Conservation (phyloP, 2,329 filamentous ascomycete species). For the Fusarium sp. region DNA sequence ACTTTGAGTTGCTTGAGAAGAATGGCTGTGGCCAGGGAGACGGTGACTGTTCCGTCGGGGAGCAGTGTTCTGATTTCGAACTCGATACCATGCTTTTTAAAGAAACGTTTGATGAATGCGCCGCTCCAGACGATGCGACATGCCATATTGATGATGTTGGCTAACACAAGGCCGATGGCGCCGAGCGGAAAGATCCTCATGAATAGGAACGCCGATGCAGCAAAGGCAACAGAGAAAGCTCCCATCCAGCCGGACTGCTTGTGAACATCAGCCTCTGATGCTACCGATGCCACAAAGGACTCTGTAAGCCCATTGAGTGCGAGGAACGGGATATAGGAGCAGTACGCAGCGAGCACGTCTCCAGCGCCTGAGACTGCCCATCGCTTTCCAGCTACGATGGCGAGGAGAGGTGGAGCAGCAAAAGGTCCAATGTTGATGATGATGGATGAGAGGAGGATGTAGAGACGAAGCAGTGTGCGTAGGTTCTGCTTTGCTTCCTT, state of each 20-base stretch:
- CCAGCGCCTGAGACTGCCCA: constrained; percentile 85
- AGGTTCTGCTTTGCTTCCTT: constrained; percentile 68
- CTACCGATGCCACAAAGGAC: constrained; percentile 92
- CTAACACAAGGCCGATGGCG: constrained; percentile 85
- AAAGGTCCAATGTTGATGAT: constrained; percentile 81
- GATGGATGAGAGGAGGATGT: constrained; percentile 80
- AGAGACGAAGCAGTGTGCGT: constrained; percentile 77
- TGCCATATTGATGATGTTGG: constrained; percentile 92
- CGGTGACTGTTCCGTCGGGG: constrained; percentile 47
- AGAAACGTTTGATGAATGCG: constrained; percentile 79
- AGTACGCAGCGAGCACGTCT: constrained; percentile 83
- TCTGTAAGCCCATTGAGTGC: constrained; percentile 94
- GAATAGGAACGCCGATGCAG: constrained; percentile 80
- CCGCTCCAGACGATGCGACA: constrained; percentile 88
- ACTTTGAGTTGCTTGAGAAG: constrained; percentile 49
- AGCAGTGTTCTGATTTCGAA: constrained; percentile 49
- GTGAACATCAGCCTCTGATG: constrained; percentile 81
- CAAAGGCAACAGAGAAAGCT: constrained; percentile 84
- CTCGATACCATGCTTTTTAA: constrained; percentile 62
- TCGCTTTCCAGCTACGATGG: constrained; percentile 80
- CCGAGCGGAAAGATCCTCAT: constrained; percentile 79
- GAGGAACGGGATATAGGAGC: constrained; percentile 93
- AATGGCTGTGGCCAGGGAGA: constrained; percentile 49
- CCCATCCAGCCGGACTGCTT: constrained; percentile 88
- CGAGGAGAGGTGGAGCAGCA: constrained; percentile 80